Evolutionary conservation across 2,329 filamentous ascomycete genomes (phyloP).

Genomic region (Orbilia ellipsospora): DNA sequence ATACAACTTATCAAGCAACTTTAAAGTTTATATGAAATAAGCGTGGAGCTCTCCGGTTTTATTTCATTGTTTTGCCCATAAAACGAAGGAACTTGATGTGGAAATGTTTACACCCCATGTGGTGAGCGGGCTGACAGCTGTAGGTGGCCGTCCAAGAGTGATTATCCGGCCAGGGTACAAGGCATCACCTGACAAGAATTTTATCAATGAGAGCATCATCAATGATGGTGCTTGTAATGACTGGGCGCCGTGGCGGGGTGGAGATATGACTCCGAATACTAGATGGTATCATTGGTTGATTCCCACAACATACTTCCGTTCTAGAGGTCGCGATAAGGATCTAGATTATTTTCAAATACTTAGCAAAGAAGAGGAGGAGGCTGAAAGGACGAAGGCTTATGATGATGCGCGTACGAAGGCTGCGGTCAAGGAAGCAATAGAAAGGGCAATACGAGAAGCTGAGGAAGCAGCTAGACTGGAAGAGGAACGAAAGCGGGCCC

Average conservation of each 20-base stretch:
- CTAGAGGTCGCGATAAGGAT: neutral
- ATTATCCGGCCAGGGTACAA: slow-evolving; percentile 6
- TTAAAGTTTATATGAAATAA: no score
- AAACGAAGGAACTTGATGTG: no score
- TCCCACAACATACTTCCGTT: slow-evolving; percentile 24
- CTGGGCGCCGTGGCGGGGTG: slow-evolving; percentile 19
- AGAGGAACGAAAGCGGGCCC: neutral
- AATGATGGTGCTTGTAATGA: neutral
- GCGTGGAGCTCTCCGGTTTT: no score
- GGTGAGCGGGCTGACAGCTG: neutral
- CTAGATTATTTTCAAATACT: no score
- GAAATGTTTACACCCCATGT: neutral
- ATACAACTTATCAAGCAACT: no score
- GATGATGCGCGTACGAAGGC: neutral
- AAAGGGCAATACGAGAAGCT: neutral
- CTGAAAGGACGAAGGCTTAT: no score
- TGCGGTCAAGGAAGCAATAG: neutral
- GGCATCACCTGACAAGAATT: slow-evolving; percentile 1
- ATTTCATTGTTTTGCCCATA: no score
- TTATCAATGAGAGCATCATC: neutral
- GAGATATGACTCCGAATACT: slow-evolving; percentile 5
- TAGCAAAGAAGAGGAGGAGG: neutral
- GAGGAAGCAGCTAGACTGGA: neutral
- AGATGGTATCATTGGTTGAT: slow-evolving; percentile 30
- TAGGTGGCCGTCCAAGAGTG: neutral